phyloP scores from a whole-genome alignment of 2,329 filamentous ascomycete genomes.

The Colletotrichum higginsianum region DNA sequence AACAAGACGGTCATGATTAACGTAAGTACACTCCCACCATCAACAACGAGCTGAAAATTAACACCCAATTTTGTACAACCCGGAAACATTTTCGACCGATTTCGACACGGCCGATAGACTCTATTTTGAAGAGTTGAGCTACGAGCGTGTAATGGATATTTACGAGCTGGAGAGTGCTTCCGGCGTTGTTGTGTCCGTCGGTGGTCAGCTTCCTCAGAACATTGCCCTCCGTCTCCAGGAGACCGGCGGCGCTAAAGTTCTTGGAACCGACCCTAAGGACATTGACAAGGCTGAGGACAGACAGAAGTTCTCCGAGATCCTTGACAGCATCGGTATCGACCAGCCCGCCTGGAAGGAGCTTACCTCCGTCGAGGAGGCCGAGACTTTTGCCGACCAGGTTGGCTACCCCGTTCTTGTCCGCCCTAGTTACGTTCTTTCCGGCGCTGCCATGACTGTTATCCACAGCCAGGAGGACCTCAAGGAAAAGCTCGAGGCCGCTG shows the following conservation, averaged over 20 bases:
- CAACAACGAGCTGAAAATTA: constrained; percentile 15
- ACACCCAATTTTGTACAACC: constrained; percentile 70
- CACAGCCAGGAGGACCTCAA: constrained; percentile 89
- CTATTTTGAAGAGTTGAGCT: constrained; percentile 97
- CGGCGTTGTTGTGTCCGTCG: constrained; percentile 95
- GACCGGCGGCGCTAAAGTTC: constrained; percentile 87
- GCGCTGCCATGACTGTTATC: constrained; percentile 98
- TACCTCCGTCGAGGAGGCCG: constrained; percentile 89
- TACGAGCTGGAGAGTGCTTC: constrained; percentile 90
- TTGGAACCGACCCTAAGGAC: constrained; percentile 92
- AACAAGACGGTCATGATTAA: constrained; percentile 99
- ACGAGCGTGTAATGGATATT: constrained; percentile 99
- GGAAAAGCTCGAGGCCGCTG: constrained; percentile 93
- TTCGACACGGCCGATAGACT: constrained; percentile 91
- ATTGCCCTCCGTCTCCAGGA: constrained; percentile 96
- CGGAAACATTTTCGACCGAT: constrained; percentile 84
- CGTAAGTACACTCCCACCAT: constrained; percentile 57
- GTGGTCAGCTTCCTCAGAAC: constrained; percentile 97
- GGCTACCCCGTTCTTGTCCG: constrained; percentile 96
- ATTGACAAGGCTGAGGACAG: constrained; percentile 99
- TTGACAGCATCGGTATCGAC: constrained; percentile 96
- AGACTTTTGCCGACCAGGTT: constrained; percentile 86
- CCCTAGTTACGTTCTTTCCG: constrained; percentile 95
- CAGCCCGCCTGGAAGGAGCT: constrained; percentile 99
- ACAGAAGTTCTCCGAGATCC: constrained; percentile 97